Percentiles rank a stretch among this genome's conserved stretches.
phyloP scores from a whole-genome alignment of 2,329 filamentous ascomycete species.

The Leptoxyphium fumago region DNA sequence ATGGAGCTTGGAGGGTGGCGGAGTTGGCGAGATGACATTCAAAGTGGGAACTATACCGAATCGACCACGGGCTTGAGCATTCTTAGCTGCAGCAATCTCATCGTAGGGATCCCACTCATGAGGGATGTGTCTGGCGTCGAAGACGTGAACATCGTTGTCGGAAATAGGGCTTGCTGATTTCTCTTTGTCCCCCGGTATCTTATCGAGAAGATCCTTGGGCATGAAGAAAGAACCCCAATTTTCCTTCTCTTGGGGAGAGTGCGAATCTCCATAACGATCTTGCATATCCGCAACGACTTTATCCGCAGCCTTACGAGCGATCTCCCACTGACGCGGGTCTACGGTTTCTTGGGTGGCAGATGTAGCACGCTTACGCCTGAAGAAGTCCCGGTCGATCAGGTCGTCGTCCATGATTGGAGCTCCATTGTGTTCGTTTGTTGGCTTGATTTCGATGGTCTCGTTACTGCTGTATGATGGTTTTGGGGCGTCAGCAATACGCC shows the following conservation, averaged over 20 bases:
- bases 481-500: background rate
- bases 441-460: constrained; percentile 11
- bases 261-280: constrained; percentile 24
- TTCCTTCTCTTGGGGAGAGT: constrained; percentile 16
- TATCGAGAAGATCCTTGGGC: constrained; percentile 28
- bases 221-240: constrained; percentile 32
- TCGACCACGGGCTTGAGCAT: constrained; percentile 25
- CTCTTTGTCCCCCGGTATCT: constrained; percentile 23
- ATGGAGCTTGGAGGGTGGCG: constrained; percentile 25
- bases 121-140: constrained; percentile 19
- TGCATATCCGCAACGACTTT: constrained; percentile 30
- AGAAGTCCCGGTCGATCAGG: constrained; percentile 31
- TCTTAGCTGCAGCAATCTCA: constrained; percentile 28
- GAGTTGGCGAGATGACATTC: constrained; percentile 43
- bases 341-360: background rate
- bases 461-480: background rate
- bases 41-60: constrained; percentile 31
- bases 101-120: constrained; percentile 12
- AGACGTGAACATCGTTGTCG: constrained; percentile 29
- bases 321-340: constrained; percentile 2
- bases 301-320: constrained; percentile 19
- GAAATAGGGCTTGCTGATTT: constrained; percentile 26
- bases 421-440: constrained; percentile 20
- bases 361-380: constrained; percentile 22
- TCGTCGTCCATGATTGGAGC: constrained; percentile 29